These are phyloP conservation scores for Hypoxylon sp. DNA, from an alignment of 2,329 filamentous ascomycete species.

Conservation along the genomic window DNA sequence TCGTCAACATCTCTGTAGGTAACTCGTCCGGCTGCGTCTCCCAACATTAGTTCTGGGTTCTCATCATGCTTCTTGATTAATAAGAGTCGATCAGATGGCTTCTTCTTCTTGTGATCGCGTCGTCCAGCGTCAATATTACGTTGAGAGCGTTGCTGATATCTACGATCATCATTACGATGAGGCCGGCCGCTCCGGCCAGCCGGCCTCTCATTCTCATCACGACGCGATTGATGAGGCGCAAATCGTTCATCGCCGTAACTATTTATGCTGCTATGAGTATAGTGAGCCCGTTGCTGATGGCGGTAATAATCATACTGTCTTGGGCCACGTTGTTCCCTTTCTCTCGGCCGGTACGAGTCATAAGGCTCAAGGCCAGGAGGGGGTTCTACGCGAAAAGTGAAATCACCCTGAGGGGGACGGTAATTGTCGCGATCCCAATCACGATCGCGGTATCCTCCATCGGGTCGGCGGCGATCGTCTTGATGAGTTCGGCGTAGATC, in stretches of 20 bases:
- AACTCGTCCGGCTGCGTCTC: conserved; percentile 61
- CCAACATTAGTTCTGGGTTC: conserved; percentile 63
- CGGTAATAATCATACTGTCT: conserved; percentile 36
- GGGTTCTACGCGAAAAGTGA: conserved; percentile 69
- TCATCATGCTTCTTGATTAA: conserved; percentile 61
- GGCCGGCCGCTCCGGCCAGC: conserved; percentile 25
- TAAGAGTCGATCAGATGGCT: conserved; percentile 59
- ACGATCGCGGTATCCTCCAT: conserved; percentile 38
- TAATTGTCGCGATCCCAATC: conserved; percentile 48
- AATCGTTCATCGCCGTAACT: conserved; percentile 39
- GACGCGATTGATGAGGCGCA: conserved; percentile 29
- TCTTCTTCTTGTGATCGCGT: conserved; percentile 25
- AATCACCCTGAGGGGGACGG: conserved; percentile 64
- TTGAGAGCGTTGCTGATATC: conserved; percentile 18
- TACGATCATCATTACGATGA: conserved; percentile 35
- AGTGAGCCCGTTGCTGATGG: conserved; percentile 7
- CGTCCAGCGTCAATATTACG: conserved; percentile 5
- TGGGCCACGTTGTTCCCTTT: conserved; percentile 31
- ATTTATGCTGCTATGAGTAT: conserved; percentile 23
- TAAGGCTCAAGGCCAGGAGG: conserved; percentile 64
- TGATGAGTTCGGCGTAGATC: conserved; percentile 44
- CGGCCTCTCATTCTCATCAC: conserved; percentile 32
- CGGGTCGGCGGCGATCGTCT: conserved; percentile 29
- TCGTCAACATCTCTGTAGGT: conserved; percentile 71
- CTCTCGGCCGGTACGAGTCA: conserved; percentile 55